These are phyloP conservation scores for Hamamelis virginiana DNA, from an alignment of 164 flowering plant species.

Conservation along the genomic window DNA sequence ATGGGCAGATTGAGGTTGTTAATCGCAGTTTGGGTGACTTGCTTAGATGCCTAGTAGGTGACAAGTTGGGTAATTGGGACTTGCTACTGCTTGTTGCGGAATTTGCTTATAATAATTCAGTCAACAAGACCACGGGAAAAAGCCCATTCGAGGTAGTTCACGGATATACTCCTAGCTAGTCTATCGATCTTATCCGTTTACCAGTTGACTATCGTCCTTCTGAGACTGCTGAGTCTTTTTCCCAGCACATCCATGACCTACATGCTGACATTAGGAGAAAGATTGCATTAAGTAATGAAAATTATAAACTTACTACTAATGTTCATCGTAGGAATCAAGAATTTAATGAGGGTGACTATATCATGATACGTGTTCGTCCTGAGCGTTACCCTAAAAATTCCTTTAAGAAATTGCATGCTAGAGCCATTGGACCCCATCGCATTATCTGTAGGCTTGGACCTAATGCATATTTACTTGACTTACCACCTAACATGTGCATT, in stretches of 20 bases:
- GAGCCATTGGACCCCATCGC: neutral
- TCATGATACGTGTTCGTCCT: neutral
- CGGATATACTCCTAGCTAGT: neutral
- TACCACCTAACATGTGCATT: no score
- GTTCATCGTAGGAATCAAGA: neutral
- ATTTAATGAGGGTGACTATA: neutral
- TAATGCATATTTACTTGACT: no score
- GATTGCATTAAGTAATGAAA: slow-evolving; percentile 4
- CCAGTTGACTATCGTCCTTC: neutral
- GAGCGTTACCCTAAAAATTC: neutral
- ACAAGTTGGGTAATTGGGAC: neutral
- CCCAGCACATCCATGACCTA: neutral
- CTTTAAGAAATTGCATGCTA: neutral
- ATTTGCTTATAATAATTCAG: slow-evolving; percentile 1
- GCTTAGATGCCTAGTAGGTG: neutral
- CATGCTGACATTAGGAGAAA: neutral
- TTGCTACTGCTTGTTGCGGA: neutral
- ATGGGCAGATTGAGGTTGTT: no score
- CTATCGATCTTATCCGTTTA: neutral
- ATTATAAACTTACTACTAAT: neutral
- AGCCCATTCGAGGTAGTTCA: neutral
- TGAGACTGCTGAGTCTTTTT: neutral
- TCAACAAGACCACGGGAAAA: neutral
- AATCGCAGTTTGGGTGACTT: no score
- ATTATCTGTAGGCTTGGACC: no score